A percentile compares a stretch with the other conserved stretches of the same genome.
phyloP scores from a whole-genome alignment of 768 basidiomycete species.

The Rhizopogon vinicolor region DNA sequence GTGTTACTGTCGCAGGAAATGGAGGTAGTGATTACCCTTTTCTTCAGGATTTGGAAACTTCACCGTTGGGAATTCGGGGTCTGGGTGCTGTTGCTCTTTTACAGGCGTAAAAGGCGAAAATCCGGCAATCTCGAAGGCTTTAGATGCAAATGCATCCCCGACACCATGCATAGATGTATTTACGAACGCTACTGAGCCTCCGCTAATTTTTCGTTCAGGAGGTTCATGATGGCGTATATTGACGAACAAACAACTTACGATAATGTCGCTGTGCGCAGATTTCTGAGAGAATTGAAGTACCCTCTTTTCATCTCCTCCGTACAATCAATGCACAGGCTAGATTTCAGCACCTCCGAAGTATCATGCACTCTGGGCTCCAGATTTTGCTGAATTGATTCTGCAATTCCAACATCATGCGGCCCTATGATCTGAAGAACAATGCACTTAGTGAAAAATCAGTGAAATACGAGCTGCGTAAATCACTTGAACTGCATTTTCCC shows the following conservation, averaged over 20 bases:
- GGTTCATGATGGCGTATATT: constrained; percentile 9
- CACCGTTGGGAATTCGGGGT: constrained; percentile 86
- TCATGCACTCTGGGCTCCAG: constrained; percentile 50
- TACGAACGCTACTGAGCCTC: constrained; percentile 51
- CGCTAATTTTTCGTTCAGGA: background rate
- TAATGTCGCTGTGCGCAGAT: constrained; percentile 3
- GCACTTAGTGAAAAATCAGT: background rate
- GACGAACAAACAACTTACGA: background rate
- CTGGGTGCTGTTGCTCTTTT: constrained; percentile 60
- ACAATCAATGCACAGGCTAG: constrained; percentile 45
- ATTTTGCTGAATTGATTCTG: constrained; percentile 56
- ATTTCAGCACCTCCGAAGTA: constrained; percentile 28
- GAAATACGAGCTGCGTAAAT: background rate
- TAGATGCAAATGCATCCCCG: constrained; percentile 56
- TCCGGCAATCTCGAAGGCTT: constrained; percentile 55
- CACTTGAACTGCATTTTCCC: constrained; percentile 87
- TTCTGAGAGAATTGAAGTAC: constrained; percentile 46
- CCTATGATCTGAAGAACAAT: constrained; percentile 59
- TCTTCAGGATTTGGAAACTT: constrained; percentile 89
- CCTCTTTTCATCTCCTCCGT: constrained; percentile 54
- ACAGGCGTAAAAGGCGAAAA: constrained; percentile 60
- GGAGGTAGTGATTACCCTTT: constrained; percentile 46
- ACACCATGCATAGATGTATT: constrained; percentile 94
- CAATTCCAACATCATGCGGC: constrained; percentile 80
- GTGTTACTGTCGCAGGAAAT: constrained; percentile 3